Percentiles rank a stretch among this genome's conserved stretches.
Evolutionary conservation across 2,329 filamentous ascomycete species (phyloP).

Genomic region (Pestalotiopsis sp.): DNA sequence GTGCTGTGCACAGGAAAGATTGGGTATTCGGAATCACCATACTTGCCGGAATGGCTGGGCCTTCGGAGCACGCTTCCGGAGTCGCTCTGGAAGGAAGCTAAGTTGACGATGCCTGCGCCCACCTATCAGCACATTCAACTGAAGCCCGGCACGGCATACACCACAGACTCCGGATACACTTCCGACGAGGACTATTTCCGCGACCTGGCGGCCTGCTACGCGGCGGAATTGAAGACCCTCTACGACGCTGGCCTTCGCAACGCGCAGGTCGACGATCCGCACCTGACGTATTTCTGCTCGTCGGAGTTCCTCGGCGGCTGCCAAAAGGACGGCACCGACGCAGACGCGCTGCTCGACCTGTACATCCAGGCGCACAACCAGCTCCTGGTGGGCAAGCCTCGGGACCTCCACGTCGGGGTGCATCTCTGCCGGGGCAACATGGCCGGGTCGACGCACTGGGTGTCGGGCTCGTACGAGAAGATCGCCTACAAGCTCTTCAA

Average conservation of each 20-base stretch:
- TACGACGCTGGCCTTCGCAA: constrained; percentile 55
- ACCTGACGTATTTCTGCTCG: constrained; percentile 59
- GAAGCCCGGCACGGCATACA: constrained; percentile 52
- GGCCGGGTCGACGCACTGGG: constrained; percentile 49
- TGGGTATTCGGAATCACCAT: constrained; percentile 41
- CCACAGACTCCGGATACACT: constrained; percentile 45
- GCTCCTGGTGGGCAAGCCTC: constrained; percentile 52
- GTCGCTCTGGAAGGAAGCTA: constrained; percentile 60
- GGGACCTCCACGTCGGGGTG: constrained; percentile 63
- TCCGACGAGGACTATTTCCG: constrained; percentile 54
- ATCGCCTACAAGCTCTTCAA: constrained; percentile 52
- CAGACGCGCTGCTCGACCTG: constrained; percentile 54
- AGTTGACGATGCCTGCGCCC: constrained; percentile 63
- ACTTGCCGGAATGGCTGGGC: constrained; percentile 31
- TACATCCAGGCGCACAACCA: constrained; percentile 66
- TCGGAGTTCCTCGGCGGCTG: constrained; percentile 58
- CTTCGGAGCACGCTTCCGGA: constrained; percentile 48
- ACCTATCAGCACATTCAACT: constrained; percentile 68
- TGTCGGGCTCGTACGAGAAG: constrained; percentile 52
- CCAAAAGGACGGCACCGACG: constrained; percentile 55
- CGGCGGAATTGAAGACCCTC: constrained; percentile 51
- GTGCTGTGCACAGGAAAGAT: constrained; percentile 38
- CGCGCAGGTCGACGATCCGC: constrained; percentile 58
- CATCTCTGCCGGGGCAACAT: constrained; percentile 58
- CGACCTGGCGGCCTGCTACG: constrained; percentile 56